Conservation (phyloP, 352 stramenopile genomes). For the Phytophthora sojae region DNA sequence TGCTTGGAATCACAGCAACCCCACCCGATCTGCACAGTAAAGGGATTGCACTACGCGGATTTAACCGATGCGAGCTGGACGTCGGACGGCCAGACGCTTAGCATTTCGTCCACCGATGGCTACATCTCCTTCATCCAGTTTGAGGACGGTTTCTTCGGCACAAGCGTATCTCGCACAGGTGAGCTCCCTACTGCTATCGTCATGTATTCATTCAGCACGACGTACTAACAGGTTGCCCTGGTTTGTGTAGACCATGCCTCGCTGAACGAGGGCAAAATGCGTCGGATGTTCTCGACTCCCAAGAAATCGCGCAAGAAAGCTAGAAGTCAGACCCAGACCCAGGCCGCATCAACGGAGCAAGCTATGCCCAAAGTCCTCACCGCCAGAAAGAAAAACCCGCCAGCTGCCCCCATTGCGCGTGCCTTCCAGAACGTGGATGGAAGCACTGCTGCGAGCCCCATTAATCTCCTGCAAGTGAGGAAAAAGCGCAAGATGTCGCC, state of each 20-base stretch:
- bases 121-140: constrained; percentile 96
- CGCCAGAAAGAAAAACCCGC: constrained; percentile 41
- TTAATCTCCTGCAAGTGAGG: constrained; percentile 81
- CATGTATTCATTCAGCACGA: neutral
- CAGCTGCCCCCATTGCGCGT: constrained; percentile 22
- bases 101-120: constrained; percentile 95
- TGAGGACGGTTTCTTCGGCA: constrained; percentile 85
- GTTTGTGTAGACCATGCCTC: constrained; percentile 41
- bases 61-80: constrained; percentile 96
- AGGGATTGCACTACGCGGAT: constrained; percentile 95
- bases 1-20: constrained; percentile 47
- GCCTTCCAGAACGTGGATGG: constrained; percentile 33
- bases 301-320: constrained; percentile 75
- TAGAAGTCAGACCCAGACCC: constrained; percentile 22
- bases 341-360: constrained; percentile 25
- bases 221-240: constrained; percentile 1
- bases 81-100: constrained; percentile 89
- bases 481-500: constrained; percentile 87
- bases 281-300: constrained; percentile 64
- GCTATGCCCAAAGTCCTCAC: constrained; percentile 24
- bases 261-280: constrained; percentile 62
- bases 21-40: constrained; percentile 89
- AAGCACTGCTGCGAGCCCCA: constrained; percentile 16
- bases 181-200: neutral
- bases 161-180: constrained; percentile 38